phyloP scores from a whole-genome alignment of 192 early-diverging fungal species.

The Glomus cerebriforme region DNA sequence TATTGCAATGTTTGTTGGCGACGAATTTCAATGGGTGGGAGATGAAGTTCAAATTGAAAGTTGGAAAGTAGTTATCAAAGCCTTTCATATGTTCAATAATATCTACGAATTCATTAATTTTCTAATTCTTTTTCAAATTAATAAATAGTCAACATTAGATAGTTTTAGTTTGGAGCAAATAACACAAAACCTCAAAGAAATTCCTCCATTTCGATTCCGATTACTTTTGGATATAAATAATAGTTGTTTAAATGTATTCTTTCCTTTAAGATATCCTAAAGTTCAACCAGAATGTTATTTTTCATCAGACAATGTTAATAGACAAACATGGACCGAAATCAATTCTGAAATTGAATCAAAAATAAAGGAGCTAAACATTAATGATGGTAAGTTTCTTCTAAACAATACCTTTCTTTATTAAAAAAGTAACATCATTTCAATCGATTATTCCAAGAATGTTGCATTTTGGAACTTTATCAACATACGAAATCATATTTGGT shows the following conservation, averaged over 20 bases:
- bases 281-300: constrained; percentile 1
- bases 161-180: background rate
- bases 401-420: background rate
- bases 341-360: constrained; percentile 7
- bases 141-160: background rate
- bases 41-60: background rate
- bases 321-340: background rate
- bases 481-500: constrained; percentile 7
- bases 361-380: background rate
- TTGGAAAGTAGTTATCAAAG: background rate
- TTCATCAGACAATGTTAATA: background rate
- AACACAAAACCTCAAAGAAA: background rate
- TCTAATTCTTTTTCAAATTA: background rate
- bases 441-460: background rate
- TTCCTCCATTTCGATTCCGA: background rate
- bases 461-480: constrained; percentile 10
- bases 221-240: background rate
- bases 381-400: background rate
- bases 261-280: background rate
- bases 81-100: background rate
- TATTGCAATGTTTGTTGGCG: background rate
- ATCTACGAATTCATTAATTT: background rate
- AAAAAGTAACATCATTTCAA: background rate
- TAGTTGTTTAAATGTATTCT: background rate
- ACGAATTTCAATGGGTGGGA: constrained; percentile 1